These are phyloP conservation scores for Phyllosticta citriasiana DNA, from an alignment of 2,329 filamentous ascomycete genomes.

Conservation along the genomic window DNA sequence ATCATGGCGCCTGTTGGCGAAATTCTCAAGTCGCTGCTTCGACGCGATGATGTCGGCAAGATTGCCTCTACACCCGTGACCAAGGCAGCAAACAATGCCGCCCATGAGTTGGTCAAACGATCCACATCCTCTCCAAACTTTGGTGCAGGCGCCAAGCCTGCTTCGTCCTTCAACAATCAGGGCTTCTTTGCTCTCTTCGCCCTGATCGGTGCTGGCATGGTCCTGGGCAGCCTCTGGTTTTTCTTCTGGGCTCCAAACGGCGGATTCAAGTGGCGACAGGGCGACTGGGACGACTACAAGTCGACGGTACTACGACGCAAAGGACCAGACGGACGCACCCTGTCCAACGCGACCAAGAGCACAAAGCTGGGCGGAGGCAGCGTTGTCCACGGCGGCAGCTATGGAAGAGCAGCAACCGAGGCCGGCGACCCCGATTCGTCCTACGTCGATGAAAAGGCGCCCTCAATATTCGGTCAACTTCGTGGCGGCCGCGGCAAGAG, in stretches of 20 bases:
- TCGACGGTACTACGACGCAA: conserved; percentile 81
- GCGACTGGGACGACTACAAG: conserved; percentile 98
- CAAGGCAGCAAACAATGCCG: background rate
- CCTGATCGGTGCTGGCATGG: conserved; percentile 70
- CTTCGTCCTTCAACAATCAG: conserved; percentile 34
- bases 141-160: conserved; percentile 25
- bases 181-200: conserved; percentile 82
- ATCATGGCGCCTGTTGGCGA: background rate
- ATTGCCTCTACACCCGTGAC: background rate
- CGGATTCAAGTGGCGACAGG: conserved; percentile 74
- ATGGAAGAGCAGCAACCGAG: conserved; percentile 18
- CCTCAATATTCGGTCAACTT: conserved; percentile 18
- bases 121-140: conserved; percentile 13
- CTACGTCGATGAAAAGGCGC: conserved; percentile 33
- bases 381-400: conserved; percentile 57
- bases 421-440: conserved; percentile 35
- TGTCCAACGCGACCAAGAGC: conserved; percentile 71
- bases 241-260: conserved; percentile 96
- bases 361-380: conserved; percentile 83
- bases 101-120: conserved; percentile 3
- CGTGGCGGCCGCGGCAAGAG: conserved; percentile 39
- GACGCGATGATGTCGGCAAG: background rate
- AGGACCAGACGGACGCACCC: conserved; percentile 77
- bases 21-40: background rate
- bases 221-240: conserved; percentile 79